Evolutionary conservation across 371 early-diverging fungal species (phyloP).

Genomic region (Circinella minor): DNA sequence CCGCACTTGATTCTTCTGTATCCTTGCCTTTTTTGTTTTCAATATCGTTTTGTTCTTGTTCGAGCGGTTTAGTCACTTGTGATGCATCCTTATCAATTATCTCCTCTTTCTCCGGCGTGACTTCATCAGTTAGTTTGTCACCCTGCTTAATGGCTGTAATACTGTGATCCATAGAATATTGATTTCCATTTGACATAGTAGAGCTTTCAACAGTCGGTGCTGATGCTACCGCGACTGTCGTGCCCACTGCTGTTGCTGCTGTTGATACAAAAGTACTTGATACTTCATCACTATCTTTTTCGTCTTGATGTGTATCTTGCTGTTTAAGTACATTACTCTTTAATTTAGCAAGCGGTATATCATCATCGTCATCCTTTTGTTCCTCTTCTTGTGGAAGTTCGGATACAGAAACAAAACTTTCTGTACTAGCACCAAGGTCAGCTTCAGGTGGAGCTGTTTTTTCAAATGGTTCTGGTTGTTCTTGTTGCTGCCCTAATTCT

Average conservation of each 20-base stretch:
- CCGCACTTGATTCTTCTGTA: not conserved
- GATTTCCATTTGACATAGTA: not conserved
- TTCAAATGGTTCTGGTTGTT: not conserved
- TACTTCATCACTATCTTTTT: not conserved
- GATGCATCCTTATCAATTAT: not conserved
- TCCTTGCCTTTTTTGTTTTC: not conserved
- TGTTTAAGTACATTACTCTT: no score
- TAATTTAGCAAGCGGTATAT: no score
- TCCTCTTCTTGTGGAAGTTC: no score
- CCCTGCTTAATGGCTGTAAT: not conserved
- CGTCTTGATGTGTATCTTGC: not conserved
- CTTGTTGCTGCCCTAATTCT: not conserved
- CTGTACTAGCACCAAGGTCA: no score
- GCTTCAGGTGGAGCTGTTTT: no score
- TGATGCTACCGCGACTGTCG: not conserved
- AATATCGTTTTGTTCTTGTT: not conserved
- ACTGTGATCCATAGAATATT: not conserved
- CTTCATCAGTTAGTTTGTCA: not conserved
- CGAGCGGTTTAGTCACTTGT: not conserved
- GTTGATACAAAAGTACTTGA: not conserved
- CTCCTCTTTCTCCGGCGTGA: not conserved
- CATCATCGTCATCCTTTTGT: no score
- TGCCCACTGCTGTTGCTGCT: not conserved
- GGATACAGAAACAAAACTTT: no score
- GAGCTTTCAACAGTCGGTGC: not conserved